A percentile compares a stretch with the other conserved stretches of the same genome.
phyloP scores from a whole-genome alignment of 2,329 filamentous ascomycete species.

The Monosporascus sp. region DNA sequence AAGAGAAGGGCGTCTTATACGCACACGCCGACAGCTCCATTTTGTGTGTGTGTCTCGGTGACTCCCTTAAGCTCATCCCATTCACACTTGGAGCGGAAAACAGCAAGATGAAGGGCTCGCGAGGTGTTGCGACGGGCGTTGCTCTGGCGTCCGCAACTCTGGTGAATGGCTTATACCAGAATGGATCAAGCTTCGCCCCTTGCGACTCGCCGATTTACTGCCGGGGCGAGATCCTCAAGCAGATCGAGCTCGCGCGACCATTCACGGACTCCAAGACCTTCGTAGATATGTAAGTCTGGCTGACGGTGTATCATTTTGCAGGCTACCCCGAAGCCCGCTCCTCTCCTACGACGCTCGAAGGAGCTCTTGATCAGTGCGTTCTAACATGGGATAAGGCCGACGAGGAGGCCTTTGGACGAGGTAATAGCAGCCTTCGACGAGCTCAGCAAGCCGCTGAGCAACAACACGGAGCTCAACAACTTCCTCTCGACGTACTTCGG shows the following conservation, averaged over 20 bases:
- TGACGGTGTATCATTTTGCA: background rate
- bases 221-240: constrained; percentile 56
- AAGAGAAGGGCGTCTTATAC: no score
- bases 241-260: constrained; percentile 58
- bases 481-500: constrained; percentile 62
- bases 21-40: no score
- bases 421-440: constrained; percentile 57
- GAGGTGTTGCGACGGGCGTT: constrained; percentile 6
- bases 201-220: constrained; percentile 67
- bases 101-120: constrained; percentile 6
- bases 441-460: constrained; percentile 54
- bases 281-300: constrained; percentile 55
- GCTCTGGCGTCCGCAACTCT: constrained; percentile 14
- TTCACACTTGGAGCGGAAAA: background rate
- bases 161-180: constrained; percentile 47
- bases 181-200: constrained; percentile 56
- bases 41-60: no score
- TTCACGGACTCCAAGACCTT: constrained; percentile 67
- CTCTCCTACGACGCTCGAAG: no score
- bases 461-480: constrained; percentile 55
- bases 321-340: no score
- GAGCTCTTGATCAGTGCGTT: background rate
- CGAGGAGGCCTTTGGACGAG: constrained; percentile 51
- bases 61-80: no score
- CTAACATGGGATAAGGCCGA: constrained; percentile 42